Conservation (phyloP, 73 alveolate species). For the Uronychia binucleata region DNA sequence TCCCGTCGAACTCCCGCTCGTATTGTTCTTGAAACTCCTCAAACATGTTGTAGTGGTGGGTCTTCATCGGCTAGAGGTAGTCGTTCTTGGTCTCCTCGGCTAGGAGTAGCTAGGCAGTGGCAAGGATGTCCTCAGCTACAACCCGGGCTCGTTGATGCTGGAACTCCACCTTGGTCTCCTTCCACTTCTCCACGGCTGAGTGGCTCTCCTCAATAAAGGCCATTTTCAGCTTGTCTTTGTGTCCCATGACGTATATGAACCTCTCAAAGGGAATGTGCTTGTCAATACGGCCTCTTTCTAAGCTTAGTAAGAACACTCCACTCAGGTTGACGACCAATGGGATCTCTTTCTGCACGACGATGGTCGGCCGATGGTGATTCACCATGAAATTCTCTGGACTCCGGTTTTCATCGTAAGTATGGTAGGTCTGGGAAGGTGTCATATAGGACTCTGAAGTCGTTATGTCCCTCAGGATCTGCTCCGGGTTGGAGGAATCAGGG, state of each 20-base stretch:
- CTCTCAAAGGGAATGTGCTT: constrained; percentile 19
- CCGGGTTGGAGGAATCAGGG: neutral
- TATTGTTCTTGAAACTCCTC: neutral
- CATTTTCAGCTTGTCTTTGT: constrained; percentile 4
- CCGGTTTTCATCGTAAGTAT: neutral
- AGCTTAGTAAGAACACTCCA: constrained; percentile 5
- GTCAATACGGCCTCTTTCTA: constrained; percentile 26
- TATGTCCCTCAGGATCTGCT: constrained; percentile 11
- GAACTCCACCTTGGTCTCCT: constrained; percentile 31
- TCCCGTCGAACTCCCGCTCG: neutral
- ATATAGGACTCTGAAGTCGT: constrained; percentile 1
- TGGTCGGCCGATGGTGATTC: constrained; percentile 3
- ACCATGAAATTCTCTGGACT: neutral
- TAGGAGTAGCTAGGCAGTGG: constrained; percentile 24
- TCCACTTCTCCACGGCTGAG: neutral
- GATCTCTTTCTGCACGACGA: constrained; percentile 11
- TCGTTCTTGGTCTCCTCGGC: constrained; percentile 49
- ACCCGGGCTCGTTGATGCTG: constrained; percentile 19
- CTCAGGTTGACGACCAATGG: constrained; percentile 26
- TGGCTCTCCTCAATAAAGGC: constrained; percentile 10
- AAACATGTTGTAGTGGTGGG: constrained; percentile 1
- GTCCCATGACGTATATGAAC: constrained; percentile 41
- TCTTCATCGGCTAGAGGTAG: constrained; percentile 16
- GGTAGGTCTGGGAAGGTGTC: too few relatives aligned
- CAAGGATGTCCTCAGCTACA: constrained; percentile 45